A percentile compares a stretch with the other conserved stretches of the same genome.
Conservation (phyloP, 2,329 filamentous ascomycete species). For the Cercospora sojina region DNA sequence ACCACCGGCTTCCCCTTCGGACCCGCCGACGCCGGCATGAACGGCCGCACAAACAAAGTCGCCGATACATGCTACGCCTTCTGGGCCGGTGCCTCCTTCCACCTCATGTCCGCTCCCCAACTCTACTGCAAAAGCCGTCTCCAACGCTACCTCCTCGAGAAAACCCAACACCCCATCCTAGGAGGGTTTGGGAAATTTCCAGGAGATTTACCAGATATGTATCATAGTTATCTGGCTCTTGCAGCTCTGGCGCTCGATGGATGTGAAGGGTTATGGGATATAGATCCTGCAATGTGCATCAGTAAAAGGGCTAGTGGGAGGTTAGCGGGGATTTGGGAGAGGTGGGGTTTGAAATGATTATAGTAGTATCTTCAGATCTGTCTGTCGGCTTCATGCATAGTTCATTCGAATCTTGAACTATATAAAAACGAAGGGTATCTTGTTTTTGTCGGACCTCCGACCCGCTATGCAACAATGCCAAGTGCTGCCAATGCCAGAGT, state of each 20-base stretch:
- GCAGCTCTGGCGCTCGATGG: conserved; percentile 66
- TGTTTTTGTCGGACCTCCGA: conserved; percentile 17
- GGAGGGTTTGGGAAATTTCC: conserved; percentile 51
- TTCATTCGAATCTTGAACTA: neutral
- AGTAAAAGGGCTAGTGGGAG: conserved; percentile 55
- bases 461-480: conserved; percentile 19
- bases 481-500: neutral
- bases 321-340: conserved; percentile 32
- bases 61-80: conserved; percentile 96
- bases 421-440: conserved; percentile 16
- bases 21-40: conserved; percentile 64
- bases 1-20: conserved; percentile 14
- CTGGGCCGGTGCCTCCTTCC: conserved; percentile 72
- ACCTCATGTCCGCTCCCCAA: conserved; percentile 28
- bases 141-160: conserved; percentile 74
- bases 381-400: neutral
- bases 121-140: conserved; percentile 27
- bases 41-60: conserved; percentile 85
- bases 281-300: conserved; percentile 76
- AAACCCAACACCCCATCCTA: conserved; percentile 77
- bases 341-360: conserved; percentile 6
- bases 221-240: conserved; percentile 86
- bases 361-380: too few species aligned
- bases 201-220: conserved; percentile 61
- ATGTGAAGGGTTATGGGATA: conserved; percentile 67